Evolutionary conservation across 306 rosid genomes (phyloP), one percentile per base, ranked within the genome.

Genomic region (Cicer arietinum): DNA sequence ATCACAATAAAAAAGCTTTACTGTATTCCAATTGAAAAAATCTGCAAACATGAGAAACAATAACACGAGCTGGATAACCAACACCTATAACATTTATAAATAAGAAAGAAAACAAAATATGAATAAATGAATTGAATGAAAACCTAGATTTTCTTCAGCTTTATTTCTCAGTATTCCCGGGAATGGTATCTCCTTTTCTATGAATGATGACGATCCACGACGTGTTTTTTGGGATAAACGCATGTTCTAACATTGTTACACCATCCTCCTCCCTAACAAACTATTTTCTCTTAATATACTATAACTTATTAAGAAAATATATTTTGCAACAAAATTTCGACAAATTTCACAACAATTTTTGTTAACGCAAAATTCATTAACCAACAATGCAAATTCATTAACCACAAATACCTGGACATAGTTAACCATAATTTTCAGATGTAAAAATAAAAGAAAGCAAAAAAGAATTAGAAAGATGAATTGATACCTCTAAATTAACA

Each of bases 231-330:
- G 47, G 97, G 98, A 68, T 84, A 94, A 64, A 92, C 91, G 50
- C 99, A 92, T 65, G 83, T 85, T 84, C 90, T 94, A 52, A 92
- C 37, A 73, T 76, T 85, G 67, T 94, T 85, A 79, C 99, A 94
- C 99, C 97, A 94, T 71, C 96, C 99, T 76, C 99, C 99, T 62
- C 99, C 97, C 97, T 94, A 94, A 77, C 88, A 88, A 73, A 81
- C 59, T 60, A 83, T 85, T 80, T 69, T 72, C 58, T 68, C 18
- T 67, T 22, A 22, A 22, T 22, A 22, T 22, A 22, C 30, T 22
- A 22, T 20, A 20, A 20, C 0, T 20, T 20, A 1, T 20, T 20
- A 20, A 20, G 22, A 20, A 20, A 20, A 20, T 20, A 20, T 20
- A 20, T 20, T 20, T 20, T 1, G 1, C 22, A 20, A 20, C 22